These are phyloP conservation scores for Dothidotthia symphoricarpi DNA, from an alignment of 2,329 filamentous ascomycete species.

Conservation along the genomic window DNA sequence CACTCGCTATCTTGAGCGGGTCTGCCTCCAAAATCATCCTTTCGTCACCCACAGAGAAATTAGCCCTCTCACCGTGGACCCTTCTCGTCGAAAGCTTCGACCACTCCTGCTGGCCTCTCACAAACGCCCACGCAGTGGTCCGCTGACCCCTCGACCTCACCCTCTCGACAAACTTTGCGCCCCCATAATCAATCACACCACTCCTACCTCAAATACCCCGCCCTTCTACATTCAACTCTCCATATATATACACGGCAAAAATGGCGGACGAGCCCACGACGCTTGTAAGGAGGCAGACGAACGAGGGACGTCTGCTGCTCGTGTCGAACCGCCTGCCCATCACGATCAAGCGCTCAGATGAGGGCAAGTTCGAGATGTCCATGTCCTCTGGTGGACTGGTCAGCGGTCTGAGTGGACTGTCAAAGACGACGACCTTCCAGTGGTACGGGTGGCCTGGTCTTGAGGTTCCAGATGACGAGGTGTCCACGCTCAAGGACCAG, in stretches of 20 bases:
- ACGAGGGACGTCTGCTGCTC: conserved; percentile 64
- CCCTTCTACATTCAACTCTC: conserved; percentile 2
- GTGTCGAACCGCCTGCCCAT: conserved; percentile 95
- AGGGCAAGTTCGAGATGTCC: conserved; percentile 88
- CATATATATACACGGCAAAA: conserved; percentile 6
- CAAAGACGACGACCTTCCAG: conserved; percentile 90
- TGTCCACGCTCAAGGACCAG: conserved; percentile 68
- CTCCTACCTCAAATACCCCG: conserved; percentile 5
- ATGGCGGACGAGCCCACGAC: conserved; percentile 36
- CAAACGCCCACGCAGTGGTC: background rate
- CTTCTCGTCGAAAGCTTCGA: conserved; percentile 1
- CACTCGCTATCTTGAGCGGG: conserved; percentile 23
- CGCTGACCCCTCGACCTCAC: background rate
- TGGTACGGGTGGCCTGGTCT: conserved; percentile 99
- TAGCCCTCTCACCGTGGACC: conserved; percentile 2
- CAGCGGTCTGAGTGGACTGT: conserved; percentile 84
- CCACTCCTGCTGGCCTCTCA: conserved; percentile 1
- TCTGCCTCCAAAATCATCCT: conserved; percentile 31
- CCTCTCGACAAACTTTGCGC: too few species aligned
- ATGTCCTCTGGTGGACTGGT: conserved; percentile 97
- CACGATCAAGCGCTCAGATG: conserved; percentile 89
- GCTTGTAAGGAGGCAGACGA: conserved; percentile 22
- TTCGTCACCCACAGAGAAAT: conserved; percentile 27
- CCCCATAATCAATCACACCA: too few species aligned
- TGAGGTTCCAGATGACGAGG: conserved; percentile 83